Base-by-base conservation (phyloP, 2,329 filamentous ascomycete species). In the Penicillium occitanis region DNA sequence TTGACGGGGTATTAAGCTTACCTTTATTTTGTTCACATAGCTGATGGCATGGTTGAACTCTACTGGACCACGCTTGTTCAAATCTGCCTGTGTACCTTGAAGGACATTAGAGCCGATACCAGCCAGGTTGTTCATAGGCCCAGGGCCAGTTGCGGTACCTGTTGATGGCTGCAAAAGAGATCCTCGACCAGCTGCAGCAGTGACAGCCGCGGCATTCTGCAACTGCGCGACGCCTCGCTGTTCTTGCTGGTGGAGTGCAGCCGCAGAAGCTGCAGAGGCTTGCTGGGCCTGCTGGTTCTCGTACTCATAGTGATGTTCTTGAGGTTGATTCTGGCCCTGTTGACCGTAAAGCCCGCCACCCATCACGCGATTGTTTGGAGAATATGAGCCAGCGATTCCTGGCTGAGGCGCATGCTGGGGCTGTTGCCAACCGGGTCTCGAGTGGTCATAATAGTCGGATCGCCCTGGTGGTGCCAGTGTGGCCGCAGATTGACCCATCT, bases 1-100 rank as follows among this genome's bases (percentile, higher is more conserved):
- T 30, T 30, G 30, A 7, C 30, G 30, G 7, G 30, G 30, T 25
- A 3, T 30, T 30, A 5, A 66, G 67, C 86, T 77, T 81, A 95
- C 93, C 89, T 99, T 99, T 74, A 99, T 99, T 81, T 99, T 99
- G 77, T 99, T 99, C 64, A 99, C 95, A 74, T 99, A 99, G 77
- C 93, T 98, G 69, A 99, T 99, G 0, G 95, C 95, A 80, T 99
- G 95, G 76, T 99, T 99, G 79, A 99, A 99, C 75, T 99, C 95
- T 19, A 99, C 95, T 1, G 95, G 95, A 0, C 93, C 94, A 65
- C 93, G 88, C 75, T 95, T 96, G 78, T 96, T 93, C 76, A 91
- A 72, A 62, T 83, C 84, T 62, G 78, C 79, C 65, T 82, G 80
- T n/a, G 76, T 77, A 30, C 79, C 82, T 80, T 79, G 85, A 80